Base-by-base conservation (phyloP, 305 asterid species). In the Ilex paraguariensis region DNA sequence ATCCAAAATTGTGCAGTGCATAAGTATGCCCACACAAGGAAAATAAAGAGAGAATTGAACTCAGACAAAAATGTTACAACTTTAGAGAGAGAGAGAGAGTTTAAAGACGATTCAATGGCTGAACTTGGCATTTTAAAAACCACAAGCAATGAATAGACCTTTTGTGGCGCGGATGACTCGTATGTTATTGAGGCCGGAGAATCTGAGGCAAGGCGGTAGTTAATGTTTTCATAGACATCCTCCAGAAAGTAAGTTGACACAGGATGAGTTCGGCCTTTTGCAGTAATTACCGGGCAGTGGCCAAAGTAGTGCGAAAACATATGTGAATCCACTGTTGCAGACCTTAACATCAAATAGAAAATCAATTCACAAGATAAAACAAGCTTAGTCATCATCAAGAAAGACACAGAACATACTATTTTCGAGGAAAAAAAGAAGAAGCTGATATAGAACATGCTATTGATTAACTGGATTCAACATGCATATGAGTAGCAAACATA, bases 291-390 rank as follows among this genome's bases (percentile, higher is more conserved):
- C 55, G 98, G 98, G 72, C 98, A 92, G 59, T 84, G 66, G 59
- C 93, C 88, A 72, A 92, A 89, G 86, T 92, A 92, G 75, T 71
- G 81, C 16, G 98, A 92, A 72, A 92, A 92, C 78, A 80, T 77
- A 75, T 73, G 87, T 59, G 98, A 89, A 82, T 92, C 96, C 77
- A 92, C 96, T 40, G 98, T 92, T 54, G 98, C 98, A 59, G 98
- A 92, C 98, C 98, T 92, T 73, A 73, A 76, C 46, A 59, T 28
- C 46, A 67, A 54, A 58, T 31, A 60, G 74, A 60, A 17, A 63
- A 66, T 36, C 64, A 61, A 57, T 71, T 69, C 62, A 58, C 5
- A 49, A 2, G 1, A 33, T 33, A 31, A 33, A 0, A 33, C 36
- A 14, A 40, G 50, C 49, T 54, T 51, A 66, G 56, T 42, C 36